Base-by-base conservation (phyloP, 2,329 filamentous ascomycete genomes). In the Penicillium sp. region DNA sequence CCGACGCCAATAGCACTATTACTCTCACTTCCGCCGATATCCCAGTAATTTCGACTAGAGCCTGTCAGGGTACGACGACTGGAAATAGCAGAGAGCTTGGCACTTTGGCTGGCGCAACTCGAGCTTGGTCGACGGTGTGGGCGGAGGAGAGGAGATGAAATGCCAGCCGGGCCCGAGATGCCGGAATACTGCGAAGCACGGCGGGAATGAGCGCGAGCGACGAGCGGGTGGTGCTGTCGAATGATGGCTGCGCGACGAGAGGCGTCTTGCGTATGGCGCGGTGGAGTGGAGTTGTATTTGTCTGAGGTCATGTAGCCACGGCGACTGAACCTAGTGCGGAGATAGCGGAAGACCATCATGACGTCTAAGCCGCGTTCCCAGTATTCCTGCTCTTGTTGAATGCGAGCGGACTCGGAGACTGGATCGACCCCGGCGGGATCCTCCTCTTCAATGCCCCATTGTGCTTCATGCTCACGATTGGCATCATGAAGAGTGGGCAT, bases 301-400 rank as follows among this genome's bases (percentile, higher is more conserved):
- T 54, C 55, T 30, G 51, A 51, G 32, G 45, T 32, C 51, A 54
- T 54, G 29, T 51, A 54, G 13, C 53, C 69, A 67, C 11, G 76
- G 69, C 41, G 78, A 72, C 56, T 57, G 61, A 94, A 90, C 42
- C 85, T 80, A 12, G 79, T 84, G 41, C 82, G 78, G 18, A 95
- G 74, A 58, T 92, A 96, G 32, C 82, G 80, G 69, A 96, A 96
- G 22, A 96, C 85, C 61, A 95, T 84, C 58, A 84, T 85, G 48
- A 95, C 78, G 56, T 96, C 89, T 4, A 96, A 75, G 37, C 95
- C 85, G 43, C 83, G 81, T 65, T 96, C 89, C 92, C 92, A 98
- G 57, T 95, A 92, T 23, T 92, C 85, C 14, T 70, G 70, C 41
- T 80, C 76, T 31, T 66, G 61, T 52, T 85, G 68, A 22, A 71